Evolutionary conservation across 306 rosid genomes (phyloP).

Genomic region (Ormosia emarginata): DNA sequence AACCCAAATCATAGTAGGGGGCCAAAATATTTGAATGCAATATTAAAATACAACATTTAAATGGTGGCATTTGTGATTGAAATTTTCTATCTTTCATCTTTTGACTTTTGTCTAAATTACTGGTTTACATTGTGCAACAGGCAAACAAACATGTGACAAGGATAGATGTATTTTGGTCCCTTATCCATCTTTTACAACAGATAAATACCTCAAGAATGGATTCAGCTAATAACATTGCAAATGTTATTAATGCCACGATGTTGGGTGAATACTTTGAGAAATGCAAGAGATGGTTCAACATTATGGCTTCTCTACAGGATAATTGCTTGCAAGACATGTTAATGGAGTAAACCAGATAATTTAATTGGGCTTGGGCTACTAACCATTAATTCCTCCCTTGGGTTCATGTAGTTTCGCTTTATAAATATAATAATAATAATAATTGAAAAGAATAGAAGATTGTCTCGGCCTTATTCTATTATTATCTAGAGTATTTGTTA

Average conservation of each 20-base stretch:
- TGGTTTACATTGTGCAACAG: conserved; percentile 37
- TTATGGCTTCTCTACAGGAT: neutral
- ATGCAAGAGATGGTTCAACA: neutral
- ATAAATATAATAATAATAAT: neutral
- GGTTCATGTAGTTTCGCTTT: neutral
- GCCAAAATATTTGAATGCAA: neutral
- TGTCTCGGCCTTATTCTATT: no score
- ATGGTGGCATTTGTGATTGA: neutral
- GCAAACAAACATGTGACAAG: conserved; percentile 59
- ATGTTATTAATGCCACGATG: conserved; percentile 26
- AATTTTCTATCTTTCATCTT: neutral
- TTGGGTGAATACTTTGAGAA: neutral
- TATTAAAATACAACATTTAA: neutral
- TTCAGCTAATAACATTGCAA: conserved; percentile 29
- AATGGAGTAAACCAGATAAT: neutral
- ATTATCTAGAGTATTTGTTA: no score
- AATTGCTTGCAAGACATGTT: neutral
- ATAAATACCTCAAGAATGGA: conserved; percentile 33
- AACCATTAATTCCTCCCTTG: neutral
- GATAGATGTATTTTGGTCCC: conserved; percentile 70
- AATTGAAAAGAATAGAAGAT: neutral
- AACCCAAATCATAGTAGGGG: no score
- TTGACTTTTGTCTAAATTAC: neutral
- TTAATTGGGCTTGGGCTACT: neutral
- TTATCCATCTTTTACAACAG: conserved; percentile 62